These are phyloP conservation scores for Candida ponderosae DNA, from an alignment of 805 yeast genomes.

Conservation along the genomic window DNA sequence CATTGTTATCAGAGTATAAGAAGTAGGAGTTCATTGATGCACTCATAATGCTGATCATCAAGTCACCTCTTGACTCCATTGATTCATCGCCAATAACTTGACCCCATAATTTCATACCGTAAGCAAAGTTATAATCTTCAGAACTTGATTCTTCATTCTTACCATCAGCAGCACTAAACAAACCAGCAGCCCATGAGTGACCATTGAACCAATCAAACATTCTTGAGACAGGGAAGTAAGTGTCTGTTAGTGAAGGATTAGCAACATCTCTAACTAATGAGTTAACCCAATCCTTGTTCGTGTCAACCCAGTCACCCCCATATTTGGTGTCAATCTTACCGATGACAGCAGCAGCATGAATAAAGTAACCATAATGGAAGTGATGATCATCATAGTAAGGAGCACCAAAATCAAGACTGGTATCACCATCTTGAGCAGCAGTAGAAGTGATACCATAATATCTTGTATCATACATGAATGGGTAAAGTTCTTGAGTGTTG, in stretches of 20 bases:
- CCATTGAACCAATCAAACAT: slow-evolving; percentile 68
- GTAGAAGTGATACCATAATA: slow-evolving; percentile 51
- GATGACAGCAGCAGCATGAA: slow-evolving; percentile 76
- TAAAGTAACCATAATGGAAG: slow-evolving; percentile 78
- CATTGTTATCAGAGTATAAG: slow-evolving; percentile 39
- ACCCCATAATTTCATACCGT: slow-evolving; percentile 69
- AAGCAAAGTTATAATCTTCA: slow-evolving; percentile 64
- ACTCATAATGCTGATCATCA: slow-evolving; percentile 50
- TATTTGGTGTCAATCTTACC: slow-evolving; percentile 50
- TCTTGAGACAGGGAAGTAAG: slow-evolving; percentile 56
- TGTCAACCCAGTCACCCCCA: slow-evolving; percentile 45
- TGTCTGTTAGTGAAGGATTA: slow-evolving; percentile 46
- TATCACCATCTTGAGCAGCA: slow-evolving; percentile 32
- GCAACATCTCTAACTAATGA: slow-evolving; percentile 59
- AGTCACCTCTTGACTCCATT: slow-evolving; percentile 46
- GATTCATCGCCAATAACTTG: slow-evolving; percentile 41
- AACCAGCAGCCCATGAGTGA: slow-evolving; percentile 71
- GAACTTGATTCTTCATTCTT: slow-evolving; percentile 65
- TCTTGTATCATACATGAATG: slow-evolving; percentile 47
- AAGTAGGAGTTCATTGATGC: slow-evolving; percentile 50
- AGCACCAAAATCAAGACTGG: slow-evolving; percentile 56
- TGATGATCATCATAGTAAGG: slow-evolving; percentile 81
- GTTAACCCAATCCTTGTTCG: slow-evolving; percentile 50
- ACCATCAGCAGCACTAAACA: slow-evolving; percentile 56
- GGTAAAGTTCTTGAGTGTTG: slow-evolving; percentile 35